A percentile compares a stretch with the other conserved stretches of the same genome.
phyloP scores from a whole-genome alignment of 73 alveolate genomes.

The Uronychia setigera region DNA sequence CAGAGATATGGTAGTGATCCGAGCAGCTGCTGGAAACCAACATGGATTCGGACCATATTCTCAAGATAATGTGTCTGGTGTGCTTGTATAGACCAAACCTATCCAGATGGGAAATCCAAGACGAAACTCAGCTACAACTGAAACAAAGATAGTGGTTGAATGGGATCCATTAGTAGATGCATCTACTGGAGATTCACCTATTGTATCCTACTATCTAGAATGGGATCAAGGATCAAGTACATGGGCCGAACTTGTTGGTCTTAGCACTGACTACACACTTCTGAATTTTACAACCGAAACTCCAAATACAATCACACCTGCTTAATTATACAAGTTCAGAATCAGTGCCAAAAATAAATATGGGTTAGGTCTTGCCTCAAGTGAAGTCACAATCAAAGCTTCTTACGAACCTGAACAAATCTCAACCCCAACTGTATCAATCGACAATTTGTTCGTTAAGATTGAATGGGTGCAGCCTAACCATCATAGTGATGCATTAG shows the following conservation, averaged over 20 bases:
- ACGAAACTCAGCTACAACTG: constrained; percentile 21
- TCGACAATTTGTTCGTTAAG: constrained; percentile 18
- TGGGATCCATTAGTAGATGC: constrained; percentile 29
- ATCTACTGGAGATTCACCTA: constrained; percentile 37
- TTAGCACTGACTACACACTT: background rate
- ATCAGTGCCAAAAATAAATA: constrained; percentile 48
- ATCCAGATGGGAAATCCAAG: constrained; percentile 9
- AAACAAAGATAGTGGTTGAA: constrained; percentile 24
- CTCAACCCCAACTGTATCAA: background rate
- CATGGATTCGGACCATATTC: constrained; percentile 25
- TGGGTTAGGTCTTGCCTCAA: constrained; percentile 35
- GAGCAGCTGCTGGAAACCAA: constrained; percentile 29
- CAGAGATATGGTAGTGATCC: background rate
- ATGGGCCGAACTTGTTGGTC: background rate
- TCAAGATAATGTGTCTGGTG: constrained; percentile 26
- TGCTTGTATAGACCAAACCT: constrained; percentile 28
- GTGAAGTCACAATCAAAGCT: constrained; percentile 16
- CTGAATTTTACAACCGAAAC: background rate
- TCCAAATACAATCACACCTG: background rate
- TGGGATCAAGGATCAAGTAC: constrained; percentile 52
- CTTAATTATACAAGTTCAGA: constrained; percentile 17
- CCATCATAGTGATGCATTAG: constrained; percentile 30
- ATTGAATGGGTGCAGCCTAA: constrained; percentile 38
- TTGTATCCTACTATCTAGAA: constrained; percentile 36
- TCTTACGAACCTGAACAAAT: constrained; percentile 34